phyloP scores from a whole-genome alignment of 1,139 yeast species.

The Kodamaea plutei region DNA sequence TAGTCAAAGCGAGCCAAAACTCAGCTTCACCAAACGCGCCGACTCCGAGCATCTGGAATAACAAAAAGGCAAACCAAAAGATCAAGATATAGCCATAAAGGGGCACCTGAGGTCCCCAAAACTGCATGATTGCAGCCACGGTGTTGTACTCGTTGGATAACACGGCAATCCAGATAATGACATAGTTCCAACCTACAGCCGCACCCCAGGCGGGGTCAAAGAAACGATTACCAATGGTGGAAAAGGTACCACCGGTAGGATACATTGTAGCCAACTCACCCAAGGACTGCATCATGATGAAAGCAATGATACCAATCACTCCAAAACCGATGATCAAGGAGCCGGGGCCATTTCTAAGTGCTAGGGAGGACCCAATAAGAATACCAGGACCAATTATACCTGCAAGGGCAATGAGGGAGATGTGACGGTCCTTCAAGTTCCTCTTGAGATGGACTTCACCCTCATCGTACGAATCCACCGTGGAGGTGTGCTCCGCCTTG shows the following conservation, averaged over 20 bases:
- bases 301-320: conserved; percentile 52
- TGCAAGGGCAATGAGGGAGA: conserved; percentile 46
- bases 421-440: conserved; percentile 40
- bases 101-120: conserved; percentile 61
- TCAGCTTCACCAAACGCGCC: conserved; percentile 65
- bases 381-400: conserved; percentile 58
- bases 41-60: conserved; percentile 55
- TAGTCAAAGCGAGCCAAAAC: conserved; percentile 57
- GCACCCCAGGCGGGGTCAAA: conserved; percentile 59
- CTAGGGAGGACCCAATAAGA: conserved; percentile 44
- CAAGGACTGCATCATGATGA: conserved; percentile 54
- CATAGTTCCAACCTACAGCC: conserved; percentile 60
- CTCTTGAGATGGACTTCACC: conserved; percentile 25
- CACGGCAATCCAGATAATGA: conserved; percentile 59
- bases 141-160: conserved; percentile 58
- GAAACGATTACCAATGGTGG: conserved; percentile 48
- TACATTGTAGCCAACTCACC: conserved; percentile 55
- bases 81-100: conserved; percentile 54
- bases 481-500: not conserved
- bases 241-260: conserved; percentile 53
- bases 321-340: conserved; percentile 43
- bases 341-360: conserved; percentile 45
- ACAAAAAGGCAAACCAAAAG: conserved; percentile 51
- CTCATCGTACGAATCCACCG: conserved; percentile 9
- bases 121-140: conserved; percentile 48